Evolutionary conservation across 768 basidiomycete species (phyloP).

Genomic region (Boletus insuetus): DNA sequence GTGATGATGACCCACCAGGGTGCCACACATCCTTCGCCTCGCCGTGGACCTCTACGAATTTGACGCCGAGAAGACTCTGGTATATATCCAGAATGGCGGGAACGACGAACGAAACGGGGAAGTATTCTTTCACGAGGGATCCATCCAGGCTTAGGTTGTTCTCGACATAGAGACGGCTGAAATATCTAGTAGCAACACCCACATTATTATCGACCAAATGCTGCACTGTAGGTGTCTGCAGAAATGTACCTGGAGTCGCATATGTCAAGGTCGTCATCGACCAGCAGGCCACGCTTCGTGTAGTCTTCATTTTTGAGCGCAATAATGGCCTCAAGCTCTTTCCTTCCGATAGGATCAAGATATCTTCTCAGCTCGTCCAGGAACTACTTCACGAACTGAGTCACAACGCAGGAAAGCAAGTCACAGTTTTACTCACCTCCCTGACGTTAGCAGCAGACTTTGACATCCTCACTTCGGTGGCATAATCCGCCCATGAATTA

Average conservation of each 20-base stretch:
- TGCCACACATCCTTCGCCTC: slow-evolving; percentile 72
- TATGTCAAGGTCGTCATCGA: slow-evolving; percentile 67
- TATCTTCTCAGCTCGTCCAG: slow-evolving; percentile 69
- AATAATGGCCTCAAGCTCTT: slow-evolving; percentile 63
- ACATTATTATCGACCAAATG: background rate
- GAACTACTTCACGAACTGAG: slow-evolving; percentile 46
- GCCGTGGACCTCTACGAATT: slow-evolving; percentile 52
- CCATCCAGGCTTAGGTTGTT: slow-evolving; percentile 66
- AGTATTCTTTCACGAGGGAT: slow-evolving; percentile 78
- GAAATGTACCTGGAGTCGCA: slow-evolving; percentile 75
- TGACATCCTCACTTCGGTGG: slow-evolving; percentile 81
- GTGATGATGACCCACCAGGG: slow-evolving; percentile 46
- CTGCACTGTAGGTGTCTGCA: background rate
- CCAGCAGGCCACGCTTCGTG: slow-evolving; percentile 52
- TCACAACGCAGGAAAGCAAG: background rate
- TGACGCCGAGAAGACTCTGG: slow-evolving; percentile 72
- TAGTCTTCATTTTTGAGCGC: slow-evolving; percentile 74
- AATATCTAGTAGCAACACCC: slow-evolving; percentile 19
- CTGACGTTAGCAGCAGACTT: slow-evolving; percentile 61
- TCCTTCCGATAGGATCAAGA: slow-evolving; percentile 65
- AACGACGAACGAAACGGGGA: slow-evolving; percentile 79
- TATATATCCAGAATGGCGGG: slow-evolving; percentile 79
- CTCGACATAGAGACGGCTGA: slow-evolving; percentile 47
- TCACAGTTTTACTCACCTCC: slow-evolving; percentile 38
- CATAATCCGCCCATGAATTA: slow-evolving; percentile 77